Evolutionary conservation across 1,139 yeast species (phyloP), one percentile per base, ranked within the genome.

Genomic region (Ogataea hybrid): DNA sequence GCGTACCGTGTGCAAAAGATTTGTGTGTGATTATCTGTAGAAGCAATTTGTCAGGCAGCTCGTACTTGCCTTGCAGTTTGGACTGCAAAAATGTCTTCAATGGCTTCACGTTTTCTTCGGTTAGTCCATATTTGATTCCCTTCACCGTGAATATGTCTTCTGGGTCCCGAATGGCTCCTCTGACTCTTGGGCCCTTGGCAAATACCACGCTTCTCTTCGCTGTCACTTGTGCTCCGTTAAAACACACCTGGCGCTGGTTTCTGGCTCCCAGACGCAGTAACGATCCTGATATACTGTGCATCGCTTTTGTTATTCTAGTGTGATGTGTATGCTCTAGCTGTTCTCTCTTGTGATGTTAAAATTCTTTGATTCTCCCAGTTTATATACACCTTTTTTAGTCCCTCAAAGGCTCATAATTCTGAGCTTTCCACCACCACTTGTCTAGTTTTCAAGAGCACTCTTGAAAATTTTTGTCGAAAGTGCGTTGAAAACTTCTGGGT

Each of bases 141-240:
- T 71, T 67, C 35, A 77, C 73, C 40, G 77, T 77, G 49, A 79
- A 65, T 57, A 80, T 80, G 43, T 77, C 81, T 20, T 72, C 72
- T n/a, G 92, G 90, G 59, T 84, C 84, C 62, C 84, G 80, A 52
- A 82, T 77, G 54, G 87, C 72, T 35, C 95, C 96, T 43, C 81
- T 75, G 38, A 82, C 81, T 58, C 88, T 71, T 7, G 73, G 65
- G 4, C 88, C 86, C 44, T 75, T 59, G 12, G 66, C 65, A 49
- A 62, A 61, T 46, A 79, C 73, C 33, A 69, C 57, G 3, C 44
- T 32, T 46, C 63, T 51, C 2, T 32, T 44, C 14, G 42, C 28
- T 29, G 34, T 39, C 30, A 34, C 11, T 35, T 35, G 41, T 6
- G 7, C 20, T 14, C 28, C 36, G 28, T 28, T 32, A 12, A 22